phyloP scores from a whole-genome alignment of 1,284 basidiomycete species.

The Ustilago hordei region DNA sequence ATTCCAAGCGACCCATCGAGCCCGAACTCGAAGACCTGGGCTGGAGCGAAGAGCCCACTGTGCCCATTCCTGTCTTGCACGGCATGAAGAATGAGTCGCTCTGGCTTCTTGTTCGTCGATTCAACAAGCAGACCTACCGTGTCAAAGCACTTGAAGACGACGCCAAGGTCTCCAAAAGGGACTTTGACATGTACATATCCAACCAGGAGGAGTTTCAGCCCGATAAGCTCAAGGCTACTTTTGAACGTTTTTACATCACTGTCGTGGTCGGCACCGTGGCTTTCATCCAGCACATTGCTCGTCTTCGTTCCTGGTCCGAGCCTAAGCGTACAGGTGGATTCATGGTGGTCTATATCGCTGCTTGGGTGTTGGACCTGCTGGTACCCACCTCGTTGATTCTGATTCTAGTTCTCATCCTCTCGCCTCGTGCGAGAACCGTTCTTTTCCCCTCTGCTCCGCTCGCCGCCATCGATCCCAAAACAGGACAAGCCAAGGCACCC shows the following conservation, averaged over 20 bases:
- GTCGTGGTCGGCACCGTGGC: conserved; percentile 72
- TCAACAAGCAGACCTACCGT: conserved; percentile 72
- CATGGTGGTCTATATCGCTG: conserved; percentile 50
- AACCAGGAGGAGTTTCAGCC: conserved; percentile 73
- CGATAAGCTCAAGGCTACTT: conserved; percentile 73
- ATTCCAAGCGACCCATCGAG: conserved; percentile 50
- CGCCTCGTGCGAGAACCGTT: conserved; percentile 71
- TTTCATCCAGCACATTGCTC: conserved; percentile 72
- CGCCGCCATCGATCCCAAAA: conserved; percentile 68
- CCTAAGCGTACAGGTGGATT: conserved; percentile 71
- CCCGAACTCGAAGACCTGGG: conserved; percentile 59
- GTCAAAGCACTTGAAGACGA: conserved; percentile 68
- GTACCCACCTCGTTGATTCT: conserved; percentile 63
- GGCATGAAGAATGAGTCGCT: conserved; percentile 71
- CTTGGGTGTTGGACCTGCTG: conserved; percentile 42
- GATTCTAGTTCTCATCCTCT: conserved; percentile 72
- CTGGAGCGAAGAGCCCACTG: conserved; percentile 58
- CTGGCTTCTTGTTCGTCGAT: conserved; percentile 71
- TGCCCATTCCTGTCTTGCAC: conserved; percentile 60
- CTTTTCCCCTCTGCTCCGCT: conserved; percentile 74
- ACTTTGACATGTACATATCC: conserved; percentile 72
- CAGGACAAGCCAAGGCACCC: conserved; percentile 63
- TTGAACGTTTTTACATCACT: conserved; percentile 74
- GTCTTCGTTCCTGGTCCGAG: conserved; percentile 74
- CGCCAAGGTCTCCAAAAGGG: conserved; percentile 38